Evolutionary conservation across 805 yeast species (phyloP), one percentile per base, ranked within the genome.

Genomic region (Zygosaccharomyces gambellarensis): DNA sequence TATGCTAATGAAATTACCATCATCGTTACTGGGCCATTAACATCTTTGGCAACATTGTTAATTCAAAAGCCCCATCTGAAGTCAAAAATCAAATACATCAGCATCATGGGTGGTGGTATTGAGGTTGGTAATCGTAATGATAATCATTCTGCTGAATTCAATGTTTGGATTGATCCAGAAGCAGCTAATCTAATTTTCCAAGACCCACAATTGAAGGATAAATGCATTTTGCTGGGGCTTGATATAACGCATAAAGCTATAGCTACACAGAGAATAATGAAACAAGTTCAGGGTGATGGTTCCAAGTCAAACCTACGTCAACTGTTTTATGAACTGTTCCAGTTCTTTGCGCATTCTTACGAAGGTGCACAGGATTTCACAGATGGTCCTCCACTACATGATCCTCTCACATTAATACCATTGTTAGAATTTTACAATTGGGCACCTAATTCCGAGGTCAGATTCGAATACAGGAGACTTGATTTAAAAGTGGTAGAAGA

Each of bases 331-430:
- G 84, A 82, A 49, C 66, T 83, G 45, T 71, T 82, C 57, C 68
- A 71, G 9, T 79, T 72, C 51, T 81, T 80, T 60, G 74, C 77
- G 10, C 68, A 69, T 22, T 56, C 79, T 8, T 75, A 77, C 60
- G 69, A 69, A 36, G 68, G 69, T 23, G 59, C 64, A 36, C 75
- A 73, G 53, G 75, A 75, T 3, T 71, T 78, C 63, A 52, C 53
- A 23, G 51, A 62, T 4, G 92, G 94, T 0, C 90, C 94, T 4
- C 88, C 90, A 1, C 74, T 87, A 1, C 95, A 88, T 65, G 96
- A 87, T 64, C 92, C 94, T 1, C 70, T 86, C 45, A 86, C 95
- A 0, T 70, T 85, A 9, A 78, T 77, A 46, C 81, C 80, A 0
- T 59, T 87, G 32, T 64, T 87, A 45, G 78, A 79, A 19, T 63